Evolutionary conservation across 495 filamentous ascomycete species (phyloP).

Genomic region (Jackrogersella multiformis): DNA sequence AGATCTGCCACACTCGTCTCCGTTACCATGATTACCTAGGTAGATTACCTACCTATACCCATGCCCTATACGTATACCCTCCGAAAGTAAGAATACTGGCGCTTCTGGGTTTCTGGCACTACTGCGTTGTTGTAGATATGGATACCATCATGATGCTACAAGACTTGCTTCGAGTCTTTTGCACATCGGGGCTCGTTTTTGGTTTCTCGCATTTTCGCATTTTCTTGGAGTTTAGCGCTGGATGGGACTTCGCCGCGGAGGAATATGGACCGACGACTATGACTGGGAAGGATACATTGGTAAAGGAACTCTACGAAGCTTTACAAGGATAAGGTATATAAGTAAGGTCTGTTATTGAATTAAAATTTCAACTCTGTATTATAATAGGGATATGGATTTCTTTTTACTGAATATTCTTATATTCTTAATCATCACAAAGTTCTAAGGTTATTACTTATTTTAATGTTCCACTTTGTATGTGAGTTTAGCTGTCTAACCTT

Average conservation of each 20-base stretch:
- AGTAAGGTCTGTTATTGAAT: conserved; percentile 14
- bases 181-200: conserved; percentile 19
- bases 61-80: too few relatives aligned
- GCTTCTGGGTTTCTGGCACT: conserved; percentile 23
- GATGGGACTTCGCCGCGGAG: conserved; percentile 38
- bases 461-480: neutral
- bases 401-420: neutral
- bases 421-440: neutral
- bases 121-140: conserved; percentile 30
- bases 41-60: conserved; percentile 23
- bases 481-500: conserved; percentile 4
- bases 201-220: conserved; percentile 39
- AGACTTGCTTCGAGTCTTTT: conserved; percentile 17
- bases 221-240: conserved; percentile 43
- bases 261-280: conserved; percentile 38
- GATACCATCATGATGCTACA: conserved; percentile 10
- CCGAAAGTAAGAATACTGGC: conserved; percentile 31
- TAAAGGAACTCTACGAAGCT: conserved; percentile 11
- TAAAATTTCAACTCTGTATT: neutral
- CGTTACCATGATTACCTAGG: conserved; percentile 37
- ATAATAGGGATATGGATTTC: neutral
- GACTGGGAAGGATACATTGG: conserved; percentile 30
- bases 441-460: neutral
- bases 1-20: conserved; percentile 43
- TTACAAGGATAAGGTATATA: conserved; percentile 24